Percentiles rank a stretch among this genome's conserved stretches.
Conservation (phyloP, 495 filamentous ascomycete species). For the Tuber calosporum region DNA sequence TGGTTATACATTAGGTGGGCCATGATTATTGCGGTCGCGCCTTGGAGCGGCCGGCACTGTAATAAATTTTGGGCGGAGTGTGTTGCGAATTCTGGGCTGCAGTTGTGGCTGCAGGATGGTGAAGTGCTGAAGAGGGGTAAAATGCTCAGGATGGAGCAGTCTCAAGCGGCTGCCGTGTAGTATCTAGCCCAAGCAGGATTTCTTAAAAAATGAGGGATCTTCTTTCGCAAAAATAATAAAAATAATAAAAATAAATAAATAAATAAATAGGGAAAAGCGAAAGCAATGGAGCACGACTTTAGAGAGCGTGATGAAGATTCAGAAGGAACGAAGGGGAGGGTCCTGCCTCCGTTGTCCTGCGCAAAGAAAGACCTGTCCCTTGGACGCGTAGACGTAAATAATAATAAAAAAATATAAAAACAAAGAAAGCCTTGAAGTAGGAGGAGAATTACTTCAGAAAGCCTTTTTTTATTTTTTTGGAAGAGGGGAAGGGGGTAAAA, state of each 20-base stretch:
- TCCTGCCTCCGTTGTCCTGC: conserved; percentile 43
- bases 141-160: conserved; percentile 27
- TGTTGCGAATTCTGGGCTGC: conserved; percentile 26
- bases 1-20: conserved; percentile 43
- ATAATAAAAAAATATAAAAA: conserved; percentile 43
- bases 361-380: conserved; percentile 43
- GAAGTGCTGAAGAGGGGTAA: conserved; percentile 30
- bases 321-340: conserved; percentile 43
- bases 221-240: neutral
- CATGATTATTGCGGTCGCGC: conserved; percentile 35
- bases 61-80: conserved; percentile 21
- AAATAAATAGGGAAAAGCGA: neutral
- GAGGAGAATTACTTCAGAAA: conserved; percentile 39
- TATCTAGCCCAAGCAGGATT: conserved; percentile 10
- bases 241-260: neutral
- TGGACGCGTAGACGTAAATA: conserved; percentile 42
- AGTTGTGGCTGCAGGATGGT: conserved; percentile 34
- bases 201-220: neutral
- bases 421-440: conserved; percentile 43
- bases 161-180: conserved; percentile 28
- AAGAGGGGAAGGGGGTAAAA: too few relatives aligned
- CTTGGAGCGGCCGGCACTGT: conserved; percentile 39
- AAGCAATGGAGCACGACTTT: neutral
- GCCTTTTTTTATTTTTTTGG: too few relatives aligned
- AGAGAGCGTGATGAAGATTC: conserved; percentile 38